Base-by-base conservation (phyloP, 1,139 yeast species). In the Lodderomyces oxycetoniae region DNA sequence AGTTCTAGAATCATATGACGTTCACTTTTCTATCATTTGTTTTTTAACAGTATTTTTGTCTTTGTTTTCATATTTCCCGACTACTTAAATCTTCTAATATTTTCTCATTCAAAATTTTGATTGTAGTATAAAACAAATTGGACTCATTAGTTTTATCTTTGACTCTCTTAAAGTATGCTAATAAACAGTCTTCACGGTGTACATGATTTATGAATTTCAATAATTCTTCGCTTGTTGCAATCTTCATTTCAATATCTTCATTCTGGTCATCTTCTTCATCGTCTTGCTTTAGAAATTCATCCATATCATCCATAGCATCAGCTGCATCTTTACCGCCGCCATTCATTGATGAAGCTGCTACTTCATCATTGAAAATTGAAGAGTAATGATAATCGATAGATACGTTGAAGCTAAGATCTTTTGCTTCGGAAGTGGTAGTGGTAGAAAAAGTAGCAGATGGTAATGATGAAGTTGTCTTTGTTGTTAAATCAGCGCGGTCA, bases 341-440 rank as follows among this genome's bases (percentile, higher is more conserved):
- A n/a, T n/a, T n/a, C n/a, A n/a, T n/a, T 20, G 23, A 9, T 9
- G 23, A n/a, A 9, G 23, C 10, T 8, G 8, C n/a, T 8, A 8
- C 11, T 15, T 35, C 34, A 28, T 42, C 48, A 14, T 44, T 40
- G 27, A 46, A 47, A 11, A 46, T 45, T 4, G 44, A 38, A 2
- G 48, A 43, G 28, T 39, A 47, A 31, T 47, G 48, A 26, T 31
- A 24, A 21, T 47, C 50, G 42, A 47, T 42, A 11, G 39, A 26
- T 9, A 37, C 23, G 5, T 26, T 27, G 29, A 46, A 46, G 16
- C 12, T 7, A 2, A 27, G 11, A 6, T 34, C 33, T 3, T 11
- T 10, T 12, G 12, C 16, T n/a, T 13, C 13, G 14, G 12, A 8
- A 11, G 5, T 10, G 5, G 17, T 13, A 7, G n/a, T 9, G 10